A percentile compares a stretch with the other conserved stretches of the same genome.
These are phyloP conservation scores for Coemansia sp. DNA, from an alignment of 192 early-diverging fungal genomes.

Conservation along the genomic window DNA sequence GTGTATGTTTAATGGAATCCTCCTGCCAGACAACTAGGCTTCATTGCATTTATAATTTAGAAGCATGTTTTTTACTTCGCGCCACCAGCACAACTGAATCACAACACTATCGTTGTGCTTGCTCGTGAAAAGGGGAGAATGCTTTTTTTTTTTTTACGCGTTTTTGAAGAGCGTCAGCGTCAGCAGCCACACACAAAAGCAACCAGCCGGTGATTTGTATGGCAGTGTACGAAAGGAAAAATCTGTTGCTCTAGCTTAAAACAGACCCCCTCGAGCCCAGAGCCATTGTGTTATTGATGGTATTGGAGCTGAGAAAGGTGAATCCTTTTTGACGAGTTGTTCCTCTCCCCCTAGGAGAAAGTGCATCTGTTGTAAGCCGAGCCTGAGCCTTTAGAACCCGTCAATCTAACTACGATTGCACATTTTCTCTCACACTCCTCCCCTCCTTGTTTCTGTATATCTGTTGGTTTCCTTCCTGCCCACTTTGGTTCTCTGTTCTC, in stretches of 20 bases:
- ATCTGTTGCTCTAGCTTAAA: too few relatives aligned
- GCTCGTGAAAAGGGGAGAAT: neutral
- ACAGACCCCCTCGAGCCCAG: neutral
- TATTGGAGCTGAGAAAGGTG: neutral
- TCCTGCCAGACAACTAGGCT: neutral
- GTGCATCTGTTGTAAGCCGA: neutral
- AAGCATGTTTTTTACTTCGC: neutral
- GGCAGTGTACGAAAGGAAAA: too few relatives aligned
- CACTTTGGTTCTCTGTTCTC: neutral
- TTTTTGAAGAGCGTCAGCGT: neutral
- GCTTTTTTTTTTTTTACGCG: neutral
- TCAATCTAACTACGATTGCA: constrained; percentile 5
- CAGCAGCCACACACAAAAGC: neutral
- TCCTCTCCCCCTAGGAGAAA: neutral
- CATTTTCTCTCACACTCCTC: neutral
- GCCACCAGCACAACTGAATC: neutral
- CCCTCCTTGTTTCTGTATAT: neutral
- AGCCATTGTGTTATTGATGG: neutral
- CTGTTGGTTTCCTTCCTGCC: neutral
- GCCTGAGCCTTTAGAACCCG: neutral
- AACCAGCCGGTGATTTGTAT: too few relatives aligned
- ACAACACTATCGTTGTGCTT: neutral
- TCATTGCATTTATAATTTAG: neutral
- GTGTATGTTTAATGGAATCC: constrained; percentile 6
- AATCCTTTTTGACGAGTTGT: neutral